Evolutionary conservation across 495 filamentous ascomycete species (phyloP).

Genomic region (Cladorrhinum samala): DNA sequence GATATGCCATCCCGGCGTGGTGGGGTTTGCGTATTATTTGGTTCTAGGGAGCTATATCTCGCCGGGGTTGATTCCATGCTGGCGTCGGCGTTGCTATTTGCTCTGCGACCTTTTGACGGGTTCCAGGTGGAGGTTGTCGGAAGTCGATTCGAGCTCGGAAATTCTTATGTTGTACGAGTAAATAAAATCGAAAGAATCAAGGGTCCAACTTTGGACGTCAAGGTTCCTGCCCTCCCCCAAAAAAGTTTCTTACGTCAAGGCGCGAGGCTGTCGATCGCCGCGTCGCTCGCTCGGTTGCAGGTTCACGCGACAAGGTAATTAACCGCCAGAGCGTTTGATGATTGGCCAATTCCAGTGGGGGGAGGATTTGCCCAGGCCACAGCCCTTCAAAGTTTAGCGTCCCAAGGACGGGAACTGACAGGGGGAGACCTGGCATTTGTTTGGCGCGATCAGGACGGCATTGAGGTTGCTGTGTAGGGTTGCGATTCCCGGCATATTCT

Average conservation of each 20-base stretch:
- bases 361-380: not conserved
- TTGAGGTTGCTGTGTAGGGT: not conserved
- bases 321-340: not conserved
- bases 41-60: conserved; percentile 25
- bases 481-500: too few relatives aligned
- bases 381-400: not conserved
- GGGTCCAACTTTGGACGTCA: too few relatives aligned
- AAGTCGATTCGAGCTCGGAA: too few relatives aligned
- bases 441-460: not conserved
- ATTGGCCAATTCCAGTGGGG: not conserved
- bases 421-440: not conserved
- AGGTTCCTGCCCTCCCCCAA: not conserved
- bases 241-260: not conserved
- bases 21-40: not conserved
- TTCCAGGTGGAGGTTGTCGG: too few relatives aligned
- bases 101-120: conserved; percentile 51
- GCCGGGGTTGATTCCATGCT: conserved; percentile 30
- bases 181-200: too few relatives aligned
- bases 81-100: conserved; percentile 45
- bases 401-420: not conserved
- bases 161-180: too few relatives aligned
- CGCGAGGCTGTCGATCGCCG: conserved; percentile 5
- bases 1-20: too few relatives aligned
- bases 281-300: not conserved
- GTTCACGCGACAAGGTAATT: not conserved